Evolutionary conservation across 2,329 filamentous ascomycete genomes (phyloP), one percentile per base, ranked within the genome.

Genomic region (Aureobasidium sp.): DNA sequence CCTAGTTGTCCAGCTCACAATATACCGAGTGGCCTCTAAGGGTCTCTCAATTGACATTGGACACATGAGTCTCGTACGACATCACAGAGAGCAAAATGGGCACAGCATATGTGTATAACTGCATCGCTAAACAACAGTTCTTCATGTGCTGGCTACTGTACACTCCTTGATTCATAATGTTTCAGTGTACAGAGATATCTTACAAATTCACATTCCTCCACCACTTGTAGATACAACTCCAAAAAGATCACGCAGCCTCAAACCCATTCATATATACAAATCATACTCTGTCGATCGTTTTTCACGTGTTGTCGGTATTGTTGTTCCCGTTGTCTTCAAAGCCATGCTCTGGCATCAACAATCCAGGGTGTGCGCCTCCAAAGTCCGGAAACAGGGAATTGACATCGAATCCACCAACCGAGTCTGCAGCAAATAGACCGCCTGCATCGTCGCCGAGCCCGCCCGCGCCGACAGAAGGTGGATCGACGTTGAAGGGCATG

Each of bases 401-500:
- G 70, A 70, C 71, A 42, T 72, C 70, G 53, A 72, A 68, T 21
- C 66, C 67, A 13, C 66, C 65, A 27, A 54, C 64, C 13, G 64
- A 62, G 61, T 71, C 70, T 16, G 42, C 58, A 13, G 47, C 58
- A 30, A 61, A 61, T 10, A 61, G 6, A 5, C 48, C 41, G 11
- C 57, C 57, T 11, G 44, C 44, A 21, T 59, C 57, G 11, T 41
- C 57, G 29, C 71, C 44, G 49, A 67, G 68, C 48, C 66, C 67
- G 48, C 77, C 76, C 6, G 76, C 74, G 2, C 71, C 75, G 21
- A 72, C 64, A 2, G 67, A 68, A 0, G 89, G 85, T 25, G 91
- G 89, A 62, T 94, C 89, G 75, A 96, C 85, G 71, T 96, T 95
- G 75, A 96, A 96, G 1, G 92, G 91, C 78, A 96, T 86, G 73